phyloP scores from a whole-genome alignment of 2,329 filamentous ascomycete species.

The Cercospora sesami region DNA sequence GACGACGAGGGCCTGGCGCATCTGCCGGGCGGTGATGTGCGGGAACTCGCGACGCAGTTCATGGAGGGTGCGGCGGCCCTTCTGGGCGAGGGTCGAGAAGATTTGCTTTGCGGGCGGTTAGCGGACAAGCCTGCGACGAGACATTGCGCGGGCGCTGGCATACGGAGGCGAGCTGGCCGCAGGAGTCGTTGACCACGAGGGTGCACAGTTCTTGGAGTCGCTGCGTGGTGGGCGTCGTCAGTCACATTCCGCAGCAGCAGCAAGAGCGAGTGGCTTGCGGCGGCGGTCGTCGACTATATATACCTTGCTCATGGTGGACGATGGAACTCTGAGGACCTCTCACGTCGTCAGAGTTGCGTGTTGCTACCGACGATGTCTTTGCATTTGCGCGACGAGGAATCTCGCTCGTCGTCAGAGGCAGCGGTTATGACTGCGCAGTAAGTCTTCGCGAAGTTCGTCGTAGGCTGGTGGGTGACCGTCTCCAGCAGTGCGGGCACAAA shows the following conservation, averaged over 20 bases:
- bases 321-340: conserved; percentile 40
- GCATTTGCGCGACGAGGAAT: conserved; percentile 31
- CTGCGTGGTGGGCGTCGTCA: conserved; percentile 53
- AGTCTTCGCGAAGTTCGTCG: conserved; percentile 1
- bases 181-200: conserved; percentile 83
- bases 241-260: conserved; percentile 20
- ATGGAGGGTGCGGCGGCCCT: conserved; percentile 72
- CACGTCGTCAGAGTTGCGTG: conserved; percentile 38
- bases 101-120: conserved; percentile 64
- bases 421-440: background rate
- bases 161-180: conserved; percentile 91
- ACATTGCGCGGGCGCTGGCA: conserved; percentile 39
- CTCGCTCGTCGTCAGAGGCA: background rate
- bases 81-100: conserved; percentile 72
- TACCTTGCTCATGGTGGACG: conserved; percentile 20
- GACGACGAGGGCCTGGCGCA: conserved; percentile 78
- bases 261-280: background rate
- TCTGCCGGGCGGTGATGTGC: conserved; percentile 68
- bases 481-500: conserved; percentile 8
- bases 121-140: conserved; percentile 5
- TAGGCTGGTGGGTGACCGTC: conserved; percentile 4
- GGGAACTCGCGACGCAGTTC: conserved; percentile 68
- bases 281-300: conserved; percentile 7
- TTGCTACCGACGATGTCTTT: conserved; percentile 35
- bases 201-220: conserved; percentile 81